A percentile compares a stretch with the other conserved stretches of the same genome.
Conservation (phyloP, 306 rosid species). For the Cucumis cinereus region DNA sequence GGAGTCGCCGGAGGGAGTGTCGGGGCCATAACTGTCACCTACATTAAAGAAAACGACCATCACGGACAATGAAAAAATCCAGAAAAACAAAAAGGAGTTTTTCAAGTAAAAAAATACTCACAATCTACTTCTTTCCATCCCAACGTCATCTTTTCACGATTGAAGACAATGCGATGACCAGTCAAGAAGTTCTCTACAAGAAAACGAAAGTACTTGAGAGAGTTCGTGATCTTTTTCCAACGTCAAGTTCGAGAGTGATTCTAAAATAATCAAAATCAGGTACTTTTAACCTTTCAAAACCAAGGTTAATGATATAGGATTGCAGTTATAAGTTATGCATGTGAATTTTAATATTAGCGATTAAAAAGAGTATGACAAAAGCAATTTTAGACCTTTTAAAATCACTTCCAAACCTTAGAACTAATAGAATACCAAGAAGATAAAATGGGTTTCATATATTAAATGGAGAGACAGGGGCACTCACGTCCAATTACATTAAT, state of each 20-base stretch:
- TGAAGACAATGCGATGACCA: constrained; percentile 58
- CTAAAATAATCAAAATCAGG: too few species aligned
- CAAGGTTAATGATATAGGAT: too few species aligned
- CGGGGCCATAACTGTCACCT: not conserved
- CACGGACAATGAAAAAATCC: not conserved
- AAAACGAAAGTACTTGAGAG: not conserved
- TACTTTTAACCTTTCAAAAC: too few species aligned
- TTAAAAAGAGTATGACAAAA: too few species aligned
- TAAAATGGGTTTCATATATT: not conserved
- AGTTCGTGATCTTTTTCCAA: not conserved
- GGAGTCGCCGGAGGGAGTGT: not conserved
- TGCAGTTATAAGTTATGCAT: too few species aligned
- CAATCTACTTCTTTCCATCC: constrained; percentile 72
- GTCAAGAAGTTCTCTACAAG: constrained; percentile 83
- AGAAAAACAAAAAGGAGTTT: not conserved
- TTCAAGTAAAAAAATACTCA: constrained; percentile 22
- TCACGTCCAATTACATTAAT: constrained; percentile 75
- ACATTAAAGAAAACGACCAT: not conserved
- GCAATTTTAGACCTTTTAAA: too few species aligned
- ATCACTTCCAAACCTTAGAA: too few species aligned
- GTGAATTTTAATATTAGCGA: too few species aligned
- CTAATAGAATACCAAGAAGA: too few species aligned
- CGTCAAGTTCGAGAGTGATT: not conserved
- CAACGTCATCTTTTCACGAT: constrained; percentile 54
- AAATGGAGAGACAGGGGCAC: constrained; percentile 13